Evolutionary conservation across 1,284 basidiomycete genomes (phyloP).

Genomic region (Cerrena zonata): DNA sequence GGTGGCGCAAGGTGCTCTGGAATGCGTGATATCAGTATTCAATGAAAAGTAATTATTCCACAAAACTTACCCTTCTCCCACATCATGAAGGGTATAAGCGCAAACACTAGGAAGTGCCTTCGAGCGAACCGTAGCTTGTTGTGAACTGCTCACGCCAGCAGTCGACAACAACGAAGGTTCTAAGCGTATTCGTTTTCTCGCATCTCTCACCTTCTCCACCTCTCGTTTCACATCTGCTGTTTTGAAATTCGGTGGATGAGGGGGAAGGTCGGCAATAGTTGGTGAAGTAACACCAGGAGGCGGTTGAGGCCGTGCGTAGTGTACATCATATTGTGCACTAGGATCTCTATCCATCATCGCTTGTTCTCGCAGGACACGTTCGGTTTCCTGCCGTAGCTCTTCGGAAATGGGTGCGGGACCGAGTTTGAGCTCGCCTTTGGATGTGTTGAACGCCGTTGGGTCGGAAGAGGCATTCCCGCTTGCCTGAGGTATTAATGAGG

Average conservation of each 20-base stretch:
- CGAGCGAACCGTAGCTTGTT: conserved; percentile 49
- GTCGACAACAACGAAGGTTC: conserved; percentile 64
- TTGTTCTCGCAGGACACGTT: conserved; percentile 67
- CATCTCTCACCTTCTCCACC: conserved; percentile 85
- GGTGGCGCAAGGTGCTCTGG: conserved; percentile 77
- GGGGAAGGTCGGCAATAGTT: conserved; percentile 69
- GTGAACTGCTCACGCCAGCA: conserved; percentile 52
- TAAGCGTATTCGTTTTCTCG: conserved; percentile 81
- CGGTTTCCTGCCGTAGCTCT: conserved; percentile 74
- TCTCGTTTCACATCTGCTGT: conserved; percentile 87
- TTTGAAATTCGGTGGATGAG: conserved; percentile 77
- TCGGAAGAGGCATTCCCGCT: conserved; percentile 35
- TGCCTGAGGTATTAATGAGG: conserved; percentile 66
- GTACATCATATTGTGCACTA: conserved; percentile 56
- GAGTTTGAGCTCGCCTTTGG: conserved; percentile 75
- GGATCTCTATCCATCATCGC: conserved; percentile 66
- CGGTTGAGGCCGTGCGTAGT: conserved; percentile 42
- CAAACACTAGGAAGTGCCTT: conserved; percentile 83
- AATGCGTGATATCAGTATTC: neutral
- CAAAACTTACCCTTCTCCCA: conserved; percentile 74
- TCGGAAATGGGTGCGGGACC: conserved; percentile 75
- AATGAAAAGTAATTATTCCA: conserved; percentile 16
- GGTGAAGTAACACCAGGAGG: conserved; percentile 57
- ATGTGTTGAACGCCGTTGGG: conserved; percentile 68
- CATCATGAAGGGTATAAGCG: conserved; percentile 87